Base-by-base conservation (phyloP, 345 rosid species). In the Lenwebbia sp. region DNA sequence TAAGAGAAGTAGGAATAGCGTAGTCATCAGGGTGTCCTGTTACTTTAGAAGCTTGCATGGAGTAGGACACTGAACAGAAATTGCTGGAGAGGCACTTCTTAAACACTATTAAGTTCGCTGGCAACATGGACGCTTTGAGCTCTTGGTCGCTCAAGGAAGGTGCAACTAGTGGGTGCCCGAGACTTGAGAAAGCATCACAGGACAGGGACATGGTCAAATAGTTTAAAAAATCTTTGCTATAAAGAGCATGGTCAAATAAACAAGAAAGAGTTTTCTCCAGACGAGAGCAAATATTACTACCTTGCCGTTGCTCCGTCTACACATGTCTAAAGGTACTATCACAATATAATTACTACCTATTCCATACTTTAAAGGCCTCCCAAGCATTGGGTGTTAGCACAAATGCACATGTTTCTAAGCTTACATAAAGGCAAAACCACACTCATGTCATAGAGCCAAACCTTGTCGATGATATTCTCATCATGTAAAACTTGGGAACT, bases 381-480 rank as follows among this genome's bases (percentile, higher is more conserved):
- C 44, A 19, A 70, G 44, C 47, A 70, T 33, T 70, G 44, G 25
- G 78, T 70, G 44, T 33, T 70, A 33, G 25, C 47, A 9, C 47
- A 65, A 65, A 65, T 19, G 78, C 78, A 70, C 13, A 33, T 33
- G 13, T 70, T 30, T 70, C 47, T 70, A 33, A 33, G 78, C 78
- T 70, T 70, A 70, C 47, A 70, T 70, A 33, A 70, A 65, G 44
- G 25, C 13, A 19, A 37, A 33, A 70, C 78, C 44, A 33, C 47
- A 70, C 44, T 9, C 40, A 83, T 52, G 40, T 83, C 37, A 60
- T 44, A 84, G 55, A 30, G 75, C 83, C 92, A 86, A 56, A 97
- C 99, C 98, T 97, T 97, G 89, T 97, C 98, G 82, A 97, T 94
- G 91, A 96, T 92, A 88, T 93, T 96, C 90, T 95, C 98, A 87